Conservation (phyloP, 225 moss, liverwort and hornwort species). For the Anthoceros angustus region DNA sequence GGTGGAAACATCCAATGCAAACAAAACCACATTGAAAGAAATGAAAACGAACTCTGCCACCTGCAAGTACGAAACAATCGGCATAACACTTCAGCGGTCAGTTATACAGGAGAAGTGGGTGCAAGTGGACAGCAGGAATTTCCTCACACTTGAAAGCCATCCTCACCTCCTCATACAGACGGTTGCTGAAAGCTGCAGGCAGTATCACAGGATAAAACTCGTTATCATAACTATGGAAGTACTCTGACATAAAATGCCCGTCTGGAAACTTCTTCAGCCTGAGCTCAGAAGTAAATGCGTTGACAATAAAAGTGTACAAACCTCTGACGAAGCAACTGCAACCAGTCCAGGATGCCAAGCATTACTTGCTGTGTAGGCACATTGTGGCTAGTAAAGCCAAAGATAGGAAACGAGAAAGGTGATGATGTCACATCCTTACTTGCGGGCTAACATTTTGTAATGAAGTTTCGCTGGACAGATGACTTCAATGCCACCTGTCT, state of each 20-base stretch:
- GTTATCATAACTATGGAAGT: slow-evolving; percentile 72
- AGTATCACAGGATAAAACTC: slow-evolving; percentile 83
- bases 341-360: neutral
- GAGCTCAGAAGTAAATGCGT: slow-evolving; percentile 83
- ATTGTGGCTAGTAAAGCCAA: neutral
- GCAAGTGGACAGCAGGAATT: slow-evolving; percentile 3
- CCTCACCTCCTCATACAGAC: slow-evolving; percentile 66
- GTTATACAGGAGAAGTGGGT: neutral
- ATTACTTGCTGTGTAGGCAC: neutral
- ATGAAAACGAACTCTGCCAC: slow-evolving; percentile 45
- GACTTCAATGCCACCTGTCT: slow-evolving; percentile 58
- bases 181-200: slow-evolving; percentile 40
- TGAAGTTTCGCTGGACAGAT: slow-evolving; percentile 79
- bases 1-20: slow-evolving; percentile 54
- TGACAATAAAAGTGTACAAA: slow-evolving; percentile 66
- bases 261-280: slow-evolving; percentile 33
- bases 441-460: slow-evolving; percentile 84
- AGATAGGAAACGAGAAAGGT: neutral
- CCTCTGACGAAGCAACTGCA: slow-evolving; percentile 80
- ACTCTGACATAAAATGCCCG: slow-evolving; percentile 54
- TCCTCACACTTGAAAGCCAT: neutral
- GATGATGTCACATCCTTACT: slow-evolving; percentile 16
- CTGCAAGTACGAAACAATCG: slow-evolving; percentile 12
- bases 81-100: neutral
- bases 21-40: slow-evolving; percentile 46